These are phyloP conservation scores for Colletotrichum godetiae DNA, from an alignment of 2,329 filamentous ascomycete species.

Conservation along the genomic window DNA sequence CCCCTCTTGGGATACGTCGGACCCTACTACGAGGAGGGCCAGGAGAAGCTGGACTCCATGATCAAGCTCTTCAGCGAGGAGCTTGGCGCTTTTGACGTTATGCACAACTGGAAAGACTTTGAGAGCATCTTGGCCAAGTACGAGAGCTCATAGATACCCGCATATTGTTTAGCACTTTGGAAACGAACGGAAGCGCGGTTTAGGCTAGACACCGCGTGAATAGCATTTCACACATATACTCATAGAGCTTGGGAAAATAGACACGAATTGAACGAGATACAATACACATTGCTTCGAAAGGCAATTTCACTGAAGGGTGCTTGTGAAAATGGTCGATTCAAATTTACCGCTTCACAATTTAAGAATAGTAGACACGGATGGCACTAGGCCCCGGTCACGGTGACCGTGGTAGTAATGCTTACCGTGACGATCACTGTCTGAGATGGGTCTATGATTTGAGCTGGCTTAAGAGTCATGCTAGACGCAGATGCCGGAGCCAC, in stretches of 20 bases:
- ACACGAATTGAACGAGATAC: not conserved
- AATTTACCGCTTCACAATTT: not conserved
- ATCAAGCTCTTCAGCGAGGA: conserved; percentile 32
- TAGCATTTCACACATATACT: conserved; percentile 1
- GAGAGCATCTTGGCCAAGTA: conserved; percentile 35
- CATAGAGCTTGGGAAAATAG: not conserved
- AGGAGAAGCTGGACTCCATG: conserved; percentile 66
- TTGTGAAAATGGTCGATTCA: too few species aligned
- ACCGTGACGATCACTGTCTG: not conserved
- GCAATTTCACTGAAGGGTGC: not conserved
- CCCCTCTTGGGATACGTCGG: conserved; percentile 88
- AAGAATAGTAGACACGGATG: too few species aligned
- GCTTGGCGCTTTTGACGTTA: conserved; percentile 34
- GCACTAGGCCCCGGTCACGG: not conserved
- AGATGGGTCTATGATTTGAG: not conserved
- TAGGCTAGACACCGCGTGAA: not conserved
- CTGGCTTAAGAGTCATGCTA: not conserved
- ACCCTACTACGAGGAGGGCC: conserved; percentile 73
- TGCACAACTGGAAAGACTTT: conserved; percentile 37
- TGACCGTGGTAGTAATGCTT: not conserved
- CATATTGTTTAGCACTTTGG: not conserved
- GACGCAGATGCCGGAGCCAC: not conserved
- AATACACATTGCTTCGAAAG: too few species aligned
- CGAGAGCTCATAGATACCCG: conserved; percentile 35
- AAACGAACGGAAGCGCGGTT: not conserved